A percentile compares a stretch with the other conserved stretches of the same genome.
Conservation (phyloP, 352 stramenopile genomes). For the Phytopythium chamaehyphon region DNA sequence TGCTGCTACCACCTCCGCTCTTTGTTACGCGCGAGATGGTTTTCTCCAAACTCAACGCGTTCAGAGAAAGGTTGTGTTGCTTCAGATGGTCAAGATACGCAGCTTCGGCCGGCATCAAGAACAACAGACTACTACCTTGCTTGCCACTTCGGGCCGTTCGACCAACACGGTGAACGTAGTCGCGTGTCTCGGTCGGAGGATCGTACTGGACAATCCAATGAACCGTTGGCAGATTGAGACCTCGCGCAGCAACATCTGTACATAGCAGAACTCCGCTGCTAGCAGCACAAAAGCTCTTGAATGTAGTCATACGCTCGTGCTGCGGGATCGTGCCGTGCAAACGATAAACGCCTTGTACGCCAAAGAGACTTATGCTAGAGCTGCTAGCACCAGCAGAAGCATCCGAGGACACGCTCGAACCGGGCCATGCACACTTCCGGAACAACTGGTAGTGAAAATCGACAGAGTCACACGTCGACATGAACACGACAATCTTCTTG, state of each 20-base stretch:
- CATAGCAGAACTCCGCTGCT: constrained; percentile 94
- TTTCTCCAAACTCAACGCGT: constrained; percentile 84
- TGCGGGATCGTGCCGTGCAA: constrained; percentile 97
- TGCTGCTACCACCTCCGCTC: constrained; percentile 49
- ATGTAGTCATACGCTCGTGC: constrained; percentile 94
- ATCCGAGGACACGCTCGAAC: neutral
- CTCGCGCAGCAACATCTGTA: constrained; percentile 97
- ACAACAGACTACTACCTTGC: constrained; percentile 93
- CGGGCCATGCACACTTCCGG: constrained; percentile 72
- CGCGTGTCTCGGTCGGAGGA: constrained; percentile 96
- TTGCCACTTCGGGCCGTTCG: constrained; percentile 98
- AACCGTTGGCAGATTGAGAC: constrained; percentile 97
- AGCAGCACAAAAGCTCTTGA: constrained; percentile 92
- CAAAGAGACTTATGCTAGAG: constrained; percentile 53
- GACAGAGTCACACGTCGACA: constrained; percentile 96
- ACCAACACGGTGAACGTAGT: constrained; percentile 99
- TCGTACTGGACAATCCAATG: constrained; percentile 98
- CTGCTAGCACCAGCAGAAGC: constrained; percentile 16
- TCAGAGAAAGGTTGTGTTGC: constrained; percentile 76
- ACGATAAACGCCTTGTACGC: constrained; percentile 58
- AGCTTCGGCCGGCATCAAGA: constrained; percentile 96
- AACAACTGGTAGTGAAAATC: constrained; percentile 96
- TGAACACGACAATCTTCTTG: constrained; percentile 93
- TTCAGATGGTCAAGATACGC: constrained; percentile 93
- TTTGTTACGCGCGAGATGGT: constrained; percentile 63